Percentiles rank a stretch among this genome's conserved stretches.
These are phyloP conservation scores for Chalara sp. DNA, from an alignment of 2,329 filamentous ascomycete species.

Conservation along the genomic window DNA sequence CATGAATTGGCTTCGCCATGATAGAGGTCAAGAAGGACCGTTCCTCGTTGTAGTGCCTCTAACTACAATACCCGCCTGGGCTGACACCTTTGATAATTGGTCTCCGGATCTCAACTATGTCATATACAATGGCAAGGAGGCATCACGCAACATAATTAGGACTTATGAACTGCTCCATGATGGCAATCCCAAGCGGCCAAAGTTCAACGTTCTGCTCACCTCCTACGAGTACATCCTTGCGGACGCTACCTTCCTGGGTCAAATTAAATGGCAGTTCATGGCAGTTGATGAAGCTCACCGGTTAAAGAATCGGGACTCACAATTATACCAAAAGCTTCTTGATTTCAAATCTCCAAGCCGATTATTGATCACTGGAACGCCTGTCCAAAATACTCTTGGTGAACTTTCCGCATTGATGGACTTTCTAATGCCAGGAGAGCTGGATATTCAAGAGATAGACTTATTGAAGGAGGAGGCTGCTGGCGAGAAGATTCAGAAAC, in stretches of 20 bases:
- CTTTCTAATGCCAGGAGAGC: conserved; percentile 92
- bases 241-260: conserved; percentile 76
- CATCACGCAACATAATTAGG: conserved; percentile 77
- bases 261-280: conserved; percentile 96
- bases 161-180: conserved; percentile 86
- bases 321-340: conserved; percentile 78
- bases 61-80: conserved; percentile 96
- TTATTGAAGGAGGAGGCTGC: conserved; percentile 77
- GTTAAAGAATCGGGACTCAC: conserved; percentile 91
- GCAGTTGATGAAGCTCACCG: conserved; percentile 96
- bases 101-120: conserved; percentile 95
- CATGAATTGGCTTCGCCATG: conserved; percentile 92
- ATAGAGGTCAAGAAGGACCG: conserved; percentile 82
- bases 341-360: conserved; percentile 85
- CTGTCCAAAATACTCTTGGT: conserved; percentile 92
- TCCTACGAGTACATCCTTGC: conserved; percentile 94
- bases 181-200: conserved; percentile 79
- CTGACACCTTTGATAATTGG: conserved; percentile 95
- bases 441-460: conserved; percentile 85
- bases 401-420: conserved; percentile 91
- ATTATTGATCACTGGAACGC: conserved; percentile 91
- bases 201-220: conserved; percentile 96
- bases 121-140: conserved; percentile 87
- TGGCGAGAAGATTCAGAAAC: conserved; percentile 76
- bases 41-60: conserved; percentile 96